Conservation (phyloP, 495 filamentous ascomycete species). For the Podospora pseudocomata region DNA sequence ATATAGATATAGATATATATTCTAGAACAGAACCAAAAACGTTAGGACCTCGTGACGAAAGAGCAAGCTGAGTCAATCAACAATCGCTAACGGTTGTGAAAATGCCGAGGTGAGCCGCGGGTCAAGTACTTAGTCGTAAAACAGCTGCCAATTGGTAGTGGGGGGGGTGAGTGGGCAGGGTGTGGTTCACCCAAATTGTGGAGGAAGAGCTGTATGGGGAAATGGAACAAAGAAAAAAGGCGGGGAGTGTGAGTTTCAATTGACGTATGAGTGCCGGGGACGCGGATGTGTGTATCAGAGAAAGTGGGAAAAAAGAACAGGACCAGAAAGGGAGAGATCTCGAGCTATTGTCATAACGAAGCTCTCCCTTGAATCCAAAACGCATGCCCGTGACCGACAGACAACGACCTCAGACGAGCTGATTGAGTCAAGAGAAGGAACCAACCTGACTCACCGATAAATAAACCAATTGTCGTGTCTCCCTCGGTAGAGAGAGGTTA, state of each 20-base stretch:
- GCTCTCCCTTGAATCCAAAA: neutral
- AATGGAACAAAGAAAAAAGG: neutral
- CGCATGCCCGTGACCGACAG: neutral
- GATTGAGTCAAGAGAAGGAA: neutral
- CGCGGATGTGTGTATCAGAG: neutral
- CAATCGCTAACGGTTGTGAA: neutral
- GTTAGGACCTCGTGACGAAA: neutral
- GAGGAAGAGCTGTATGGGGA: neutral
- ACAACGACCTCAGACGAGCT: neutral
- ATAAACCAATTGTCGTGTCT: neutral
- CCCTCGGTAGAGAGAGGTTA: neutral
- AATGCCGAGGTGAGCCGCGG: slow-evolving; percentile 6
- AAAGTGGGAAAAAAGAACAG: neutral
- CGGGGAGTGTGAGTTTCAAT: neutral
- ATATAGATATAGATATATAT: neutral
- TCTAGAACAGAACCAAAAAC: neutral
- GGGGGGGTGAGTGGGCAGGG: neutral
- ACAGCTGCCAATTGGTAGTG: neutral
- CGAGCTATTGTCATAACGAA: neutral
- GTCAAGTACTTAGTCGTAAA: neutral
- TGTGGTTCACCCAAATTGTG: neutral
- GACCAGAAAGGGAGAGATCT: neutral
- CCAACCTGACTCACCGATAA: neutral
- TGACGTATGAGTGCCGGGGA: neutral
- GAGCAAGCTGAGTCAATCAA: neutral